Evolutionary conservation across 2,329 filamentous ascomycete genomes (phyloP).

Genomic region (Trichoderma sp.): DNA sequence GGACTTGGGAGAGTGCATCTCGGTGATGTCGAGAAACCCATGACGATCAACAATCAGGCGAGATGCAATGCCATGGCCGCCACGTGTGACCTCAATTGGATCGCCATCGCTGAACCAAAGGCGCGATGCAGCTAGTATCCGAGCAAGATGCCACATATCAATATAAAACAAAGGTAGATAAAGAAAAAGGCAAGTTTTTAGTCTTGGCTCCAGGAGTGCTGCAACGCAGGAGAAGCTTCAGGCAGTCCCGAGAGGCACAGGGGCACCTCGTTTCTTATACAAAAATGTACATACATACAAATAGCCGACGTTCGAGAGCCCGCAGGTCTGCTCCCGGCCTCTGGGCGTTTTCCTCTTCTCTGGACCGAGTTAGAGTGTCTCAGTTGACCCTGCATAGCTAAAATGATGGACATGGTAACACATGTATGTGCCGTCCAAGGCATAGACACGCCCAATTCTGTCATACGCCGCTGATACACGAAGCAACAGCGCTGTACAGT

Average conservation of each 20-base stretch:
- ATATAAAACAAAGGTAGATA: background rate
- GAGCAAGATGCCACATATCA: constrained; percentile 28
- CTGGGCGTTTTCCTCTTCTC: background rate
- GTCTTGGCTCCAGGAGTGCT: background rate
- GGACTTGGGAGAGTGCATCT: constrained; percentile 8
- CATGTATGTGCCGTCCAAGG: background rate
- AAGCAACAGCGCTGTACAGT: background rate
- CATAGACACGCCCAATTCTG: background rate
- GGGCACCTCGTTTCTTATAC: background rate
- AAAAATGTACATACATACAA: background rate
- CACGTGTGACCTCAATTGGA: constrained; percentile 2
- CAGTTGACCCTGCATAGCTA: background rate
- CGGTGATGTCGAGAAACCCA: constrained; percentile 27
- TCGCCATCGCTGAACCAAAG: constrained; percentile 29
- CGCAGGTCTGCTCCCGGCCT: background rate
- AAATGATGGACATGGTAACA: background rate
- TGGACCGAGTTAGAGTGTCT: constrained; percentile 1
- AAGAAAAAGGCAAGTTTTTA: background rate
- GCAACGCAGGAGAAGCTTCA: background rate
- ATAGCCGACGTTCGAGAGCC: background rate
- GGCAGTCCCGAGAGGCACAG: background rate
- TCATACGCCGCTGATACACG: background rate
- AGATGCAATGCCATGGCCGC: constrained; percentile 20
- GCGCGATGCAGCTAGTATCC: background rate
- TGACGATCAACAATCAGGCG: constrained; percentile 17